Base-by-base conservation (phyloP, 441 rosid genomes). In the Populus hybrid region DNA sequence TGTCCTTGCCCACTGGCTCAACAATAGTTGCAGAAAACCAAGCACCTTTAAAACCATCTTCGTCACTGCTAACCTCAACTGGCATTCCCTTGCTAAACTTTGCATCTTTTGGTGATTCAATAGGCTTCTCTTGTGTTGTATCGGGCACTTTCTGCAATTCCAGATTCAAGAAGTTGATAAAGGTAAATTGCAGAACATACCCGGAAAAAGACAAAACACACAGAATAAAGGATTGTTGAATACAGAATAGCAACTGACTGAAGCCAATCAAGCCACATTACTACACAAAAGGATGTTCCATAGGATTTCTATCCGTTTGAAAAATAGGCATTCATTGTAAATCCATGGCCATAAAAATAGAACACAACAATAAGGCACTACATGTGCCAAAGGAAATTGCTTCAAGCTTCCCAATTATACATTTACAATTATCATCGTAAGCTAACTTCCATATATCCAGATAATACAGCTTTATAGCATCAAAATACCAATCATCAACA, bases 41-140 rank as follows among this genome's bases (percentile, higher is more conserved):
- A 77, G 98, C 97, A 85, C 94, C 98, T 80, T 90, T 81, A 76
- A 91, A 87, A 40, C 98, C 99, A 35, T 95, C 94, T 82, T 95
- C 99, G 40, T 89, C 89, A 35, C 90, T 89, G 74, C 89, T 87
- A 40, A 94, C 95, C 88, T 95, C 98, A 20, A 95, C 89, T 9
- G 9, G 73, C 70, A 79, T 77, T 74, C 94, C 96, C 77, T 76
- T 72, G 64, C 73, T 72, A 64, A 86, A 89, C 71, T 35, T 56
- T 61, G 78, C 81, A 63, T 78, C 80, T 20, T 23, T 63, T 50
- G 7, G 82, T 56, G 66, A 72, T 45, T 82, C 75, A 24, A 69
- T 69, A 71, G 75, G 36, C 65, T 71, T 71, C 77, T 69, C 81
- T 64, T 69, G 81, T 75, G 24, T 38, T 14, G 71, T 64, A 2